Evolutionary conservation across 2,329 filamentous ascomycete genomes (phyloP), one percentile per base, ranked within the genome.

Genomic region (Talaromyces atroroseus): DNA sequence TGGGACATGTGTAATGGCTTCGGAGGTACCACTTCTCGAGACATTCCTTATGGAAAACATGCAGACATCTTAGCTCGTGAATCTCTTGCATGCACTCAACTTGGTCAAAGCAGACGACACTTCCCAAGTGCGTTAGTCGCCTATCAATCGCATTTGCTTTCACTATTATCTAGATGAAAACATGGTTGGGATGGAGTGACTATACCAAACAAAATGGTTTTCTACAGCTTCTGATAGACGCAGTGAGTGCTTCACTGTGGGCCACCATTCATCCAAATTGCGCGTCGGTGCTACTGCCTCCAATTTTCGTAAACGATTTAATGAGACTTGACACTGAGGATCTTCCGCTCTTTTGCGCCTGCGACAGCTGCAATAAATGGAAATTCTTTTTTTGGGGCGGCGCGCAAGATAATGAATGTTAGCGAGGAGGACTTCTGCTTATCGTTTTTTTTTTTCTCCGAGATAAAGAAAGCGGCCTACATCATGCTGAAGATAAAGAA

Each of bases 11-110:
- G 54, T 66, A 73, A 48, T 74, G 71, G 59, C 71, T 66, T 12
- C 69, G 64, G 40, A 73, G 60, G 53, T 69, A 74, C 71, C 71
- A 74, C 57, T 68, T 71, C 42, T 74, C 71, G 23, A 74, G 59
- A 52, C 71, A 73, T 52, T 72, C 70, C 23, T 67, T 65, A 55
- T 74, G 71, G 53, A 74, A 74, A 18, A 74, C 70, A 53, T 74
- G 71, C 57, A 71, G 60, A 51, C 71, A 74, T 54, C 67, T 68
- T 52, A 74, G 58, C 53, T 74, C 69, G 24, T 68, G 67, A 51
- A 74, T 72, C 32, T 72, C 66, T 29, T 74, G 67, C 3, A 61
- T 61, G 34, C 63, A 68, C 12, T 65, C 62, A 34, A 74, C 71
- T 24, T 68, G 65, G 6, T 74, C 71, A n/a, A 74, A 62, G 50